Evolutionary conservation across 495 filamentous ascomycete genomes (phyloP).

Genomic region (Rostrohypoxylon terebratum): DNA sequence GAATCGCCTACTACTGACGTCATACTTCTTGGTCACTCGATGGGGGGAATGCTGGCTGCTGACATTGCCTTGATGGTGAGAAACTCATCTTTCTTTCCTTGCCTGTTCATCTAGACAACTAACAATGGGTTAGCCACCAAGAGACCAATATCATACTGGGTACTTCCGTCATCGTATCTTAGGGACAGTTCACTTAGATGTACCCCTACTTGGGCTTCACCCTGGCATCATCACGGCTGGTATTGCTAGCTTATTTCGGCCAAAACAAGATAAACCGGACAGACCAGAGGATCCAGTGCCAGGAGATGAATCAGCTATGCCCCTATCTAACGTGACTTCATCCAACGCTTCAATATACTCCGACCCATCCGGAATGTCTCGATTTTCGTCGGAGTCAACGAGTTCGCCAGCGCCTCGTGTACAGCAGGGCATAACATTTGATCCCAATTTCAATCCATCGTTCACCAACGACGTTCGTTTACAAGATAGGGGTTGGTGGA

Average conservation of each 20-base stretch:
- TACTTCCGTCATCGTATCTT: constrained; percentile 80
- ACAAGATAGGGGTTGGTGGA: constrained; percentile 72
- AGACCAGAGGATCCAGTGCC: constrained; percentile 34
- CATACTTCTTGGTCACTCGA: constrained; percentile 86
- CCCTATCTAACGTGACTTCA: constrained; percentile 43
- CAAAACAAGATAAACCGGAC: constrained; percentile 58
- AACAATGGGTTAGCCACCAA: constrained; percentile 41
- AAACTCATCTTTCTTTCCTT: constrained; percentile 16
- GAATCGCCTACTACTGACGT: constrained; percentile 81
- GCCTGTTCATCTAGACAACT: constrained; percentile 27
- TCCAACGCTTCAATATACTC: constrained; percentile 54
- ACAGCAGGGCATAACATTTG: constrained; percentile 48
- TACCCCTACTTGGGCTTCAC: constrained; percentile 89
- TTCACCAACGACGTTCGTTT: constrained; percentile 78
- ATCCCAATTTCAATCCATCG: constrained; percentile 77
- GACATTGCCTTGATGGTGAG: constrained; percentile 77
- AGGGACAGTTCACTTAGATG: constrained; percentile 86
- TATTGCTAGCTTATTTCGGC: constrained; percentile 78
- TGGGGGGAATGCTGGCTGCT: constrained; percentile 86
- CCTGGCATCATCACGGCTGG: constrained; percentile 86
- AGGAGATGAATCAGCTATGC: constrained; percentile 17
- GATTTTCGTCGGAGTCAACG: constrained; percentile 41
- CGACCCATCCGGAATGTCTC: constrained; percentile 48
- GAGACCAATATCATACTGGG: constrained; percentile 34
- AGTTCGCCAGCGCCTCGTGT: constrained; percentile 27